phyloP scores from a whole-genome alignment of 2,329 filamentous ascomycete species.

The Moelleriella libera region DNA sequence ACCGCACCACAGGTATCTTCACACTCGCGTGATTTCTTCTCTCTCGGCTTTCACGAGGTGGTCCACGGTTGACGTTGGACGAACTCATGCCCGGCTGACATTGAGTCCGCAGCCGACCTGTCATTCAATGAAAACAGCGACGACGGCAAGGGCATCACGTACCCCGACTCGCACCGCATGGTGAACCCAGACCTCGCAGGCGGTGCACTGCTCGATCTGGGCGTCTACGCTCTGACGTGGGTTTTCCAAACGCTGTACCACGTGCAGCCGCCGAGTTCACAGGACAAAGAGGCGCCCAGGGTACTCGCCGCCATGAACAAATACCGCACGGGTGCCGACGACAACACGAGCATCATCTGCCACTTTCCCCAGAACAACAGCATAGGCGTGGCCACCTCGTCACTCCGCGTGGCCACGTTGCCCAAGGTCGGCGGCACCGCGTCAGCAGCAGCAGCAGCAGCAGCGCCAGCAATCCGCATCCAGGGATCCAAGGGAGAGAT shows the following conservation, averaged over 20 bases:
- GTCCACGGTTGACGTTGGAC: too few species aligned
- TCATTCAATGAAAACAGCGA: slow-evolving; percentile 45
- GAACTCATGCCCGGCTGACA: too few species aligned
- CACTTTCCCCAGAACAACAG: slow-evolving; percentile 56
- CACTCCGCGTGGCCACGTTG: slow-evolving; percentile 46
- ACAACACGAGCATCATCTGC: slow-evolving; percentile 64
- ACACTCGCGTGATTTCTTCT: too few species aligned
- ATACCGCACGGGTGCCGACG: slow-evolving; percentile 62
- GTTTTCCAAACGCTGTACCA: slow-evolving; percentile 83
- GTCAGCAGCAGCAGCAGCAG: slow-evolving; percentile 38
- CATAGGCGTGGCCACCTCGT: slow-evolving; percentile 60
- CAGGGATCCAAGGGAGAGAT: slow-evolving; percentile 74
- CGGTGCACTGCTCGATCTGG: slow-evolving; percentile 70
- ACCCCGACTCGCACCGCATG: slow-evolving; percentile 55
- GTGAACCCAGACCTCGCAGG: slow-evolving; percentile 73
- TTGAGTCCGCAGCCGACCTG: slow-evolving; percentile 31
- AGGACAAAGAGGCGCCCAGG: slow-evolving; percentile 47
- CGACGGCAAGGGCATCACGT: slow-evolving; percentile 35
- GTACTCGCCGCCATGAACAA: slow-evolving; percentile 58
- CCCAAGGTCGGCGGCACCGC: slow-evolving; percentile 29
- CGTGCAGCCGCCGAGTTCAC: slow-evolving; percentile 48
- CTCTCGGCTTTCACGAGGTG: too few species aligned
- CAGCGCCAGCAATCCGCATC: slow-evolving; percentile 55
- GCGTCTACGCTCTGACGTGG: slow-evolving; percentile 84
- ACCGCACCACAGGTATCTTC: slow-evolving; percentile 35